phyloP scores from a whole-genome alignment of 177 flowering plant genomes.

The Telopea speciosissima region DNA sequence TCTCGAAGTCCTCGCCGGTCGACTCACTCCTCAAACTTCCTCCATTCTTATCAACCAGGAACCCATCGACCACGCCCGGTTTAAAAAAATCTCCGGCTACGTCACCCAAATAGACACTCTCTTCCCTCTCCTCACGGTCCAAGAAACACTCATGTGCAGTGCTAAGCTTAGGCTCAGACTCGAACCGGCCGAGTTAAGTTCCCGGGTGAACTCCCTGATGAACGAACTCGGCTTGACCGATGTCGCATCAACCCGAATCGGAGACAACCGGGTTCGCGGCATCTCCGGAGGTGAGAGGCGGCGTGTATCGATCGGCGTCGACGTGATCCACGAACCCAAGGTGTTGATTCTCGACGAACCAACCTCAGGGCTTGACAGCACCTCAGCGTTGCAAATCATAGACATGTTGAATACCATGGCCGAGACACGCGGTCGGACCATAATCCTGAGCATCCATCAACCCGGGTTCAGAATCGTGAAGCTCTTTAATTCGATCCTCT shows the following conservation, averaged over 20 bases:
- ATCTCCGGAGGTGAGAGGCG: conserved; percentile 93
- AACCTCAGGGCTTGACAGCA: conserved; percentile 89
- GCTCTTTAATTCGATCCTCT: conserved; percentile 58
- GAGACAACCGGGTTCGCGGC: conserved; percentile 68
- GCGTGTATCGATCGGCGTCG: conserved; percentile 90
- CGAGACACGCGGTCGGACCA: conserved; percentile 65
- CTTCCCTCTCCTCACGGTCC: conserved; percentile 85
- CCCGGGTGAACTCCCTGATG: conserved; percentile 50
- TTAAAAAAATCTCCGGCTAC: conserved; percentile 77
- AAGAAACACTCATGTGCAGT: conserved; percentile 79
- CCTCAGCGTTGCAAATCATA: conserved; percentile 72
- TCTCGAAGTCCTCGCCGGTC: conserved; percentile 73
- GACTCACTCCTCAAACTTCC: conserved; percentile 39
- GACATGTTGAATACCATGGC: conserved; percentile 91
- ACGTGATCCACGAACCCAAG: conserved; percentile 75
- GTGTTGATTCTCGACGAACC: conserved; percentile 91
- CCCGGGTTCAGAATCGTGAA: conserved; percentile 87
- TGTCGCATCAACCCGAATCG: conserved; percentile 54
- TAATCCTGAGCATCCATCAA: conserved; percentile 82
- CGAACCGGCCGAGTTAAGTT: conserved; percentile 24
- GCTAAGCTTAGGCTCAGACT: conserved; percentile 60
- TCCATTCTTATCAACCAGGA: conserved; percentile 52
- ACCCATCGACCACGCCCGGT: conserved; percentile 43
- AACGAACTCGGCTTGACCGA: conserved; percentile 64
- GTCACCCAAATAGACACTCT: conserved; percentile 83